phyloP scores from a whole-genome alignment of 1,284 basidiomycete species.

The Pseudozyma tsukubaensis region DNA sequence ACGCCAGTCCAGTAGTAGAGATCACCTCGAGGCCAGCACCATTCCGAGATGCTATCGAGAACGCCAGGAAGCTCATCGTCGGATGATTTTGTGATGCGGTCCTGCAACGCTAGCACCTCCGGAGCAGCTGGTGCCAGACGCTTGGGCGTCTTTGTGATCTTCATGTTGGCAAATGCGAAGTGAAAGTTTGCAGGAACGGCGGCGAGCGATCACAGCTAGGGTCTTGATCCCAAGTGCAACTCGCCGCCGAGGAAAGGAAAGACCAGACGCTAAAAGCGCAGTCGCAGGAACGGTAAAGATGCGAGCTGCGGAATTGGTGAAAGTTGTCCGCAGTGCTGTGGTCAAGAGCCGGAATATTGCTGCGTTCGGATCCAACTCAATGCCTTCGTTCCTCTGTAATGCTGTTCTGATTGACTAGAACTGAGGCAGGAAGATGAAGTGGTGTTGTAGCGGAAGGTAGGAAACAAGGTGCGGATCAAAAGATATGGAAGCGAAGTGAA shows the following conservation, averaged over 20 bases:
- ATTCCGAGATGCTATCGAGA: slow-evolving; percentile 70
- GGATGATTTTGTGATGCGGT: slow-evolving; percentile 51
- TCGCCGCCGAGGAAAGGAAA: background rate
- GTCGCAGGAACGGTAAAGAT: background rate
- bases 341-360: background rate
- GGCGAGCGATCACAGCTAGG: too few relatives aligned
- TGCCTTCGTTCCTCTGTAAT: background rate
- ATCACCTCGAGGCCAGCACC: slow-evolving; percentile 97
- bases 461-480: background rate
- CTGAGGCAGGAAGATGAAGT: background rate
- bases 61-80: slow-evolving; percentile 62
- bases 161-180: slow-evolving; percentile 44
- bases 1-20: slow-evolving; percentile 95
- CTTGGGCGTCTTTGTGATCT: slow-evolving; percentile 68
- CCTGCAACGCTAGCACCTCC: slow-evolving; percentile 56
- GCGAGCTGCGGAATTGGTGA: background rate
- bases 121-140: slow-evolving; percentile 61
- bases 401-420: background rate
- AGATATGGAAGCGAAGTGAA: slow-evolving; percentile 2
- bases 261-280: background rate
- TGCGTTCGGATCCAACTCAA: too few relatives aligned
- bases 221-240: background rate
- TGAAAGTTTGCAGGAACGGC: slow-evolving; percentile 3
- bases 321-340: background rate
- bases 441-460: background rate